phyloP scores from a whole-genome alignment of 116 monocot species.

The Cymodocea nodosa region DNA sequence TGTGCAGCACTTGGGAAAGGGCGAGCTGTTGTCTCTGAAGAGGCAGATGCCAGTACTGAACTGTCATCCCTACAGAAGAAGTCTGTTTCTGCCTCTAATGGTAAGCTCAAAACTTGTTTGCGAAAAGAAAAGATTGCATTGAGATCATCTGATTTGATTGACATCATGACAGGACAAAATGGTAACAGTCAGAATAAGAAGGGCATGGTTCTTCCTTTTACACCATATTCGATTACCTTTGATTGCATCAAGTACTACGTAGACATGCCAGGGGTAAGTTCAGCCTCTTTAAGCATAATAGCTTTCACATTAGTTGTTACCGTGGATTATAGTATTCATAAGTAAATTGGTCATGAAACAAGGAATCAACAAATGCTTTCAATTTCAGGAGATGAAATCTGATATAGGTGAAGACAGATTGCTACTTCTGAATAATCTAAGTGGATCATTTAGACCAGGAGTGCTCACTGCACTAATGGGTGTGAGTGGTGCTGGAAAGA shows the following conservation, averaged over 20 bases:
- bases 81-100: too few species aligned
- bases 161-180: slow-evolving; percentile 5
- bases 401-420: slow-evolving; percentile 36
- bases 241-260: slow-evolving; percentile 38
- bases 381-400: slow-evolving; percentile 37
- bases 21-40: too few species aligned
- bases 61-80: too few species aligned
- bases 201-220: slow-evolving; percentile 50
- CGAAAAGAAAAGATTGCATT: too few species aligned
- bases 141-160: slow-evolving; percentile 5
- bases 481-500: slow-evolving; percentile 63
- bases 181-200: slow-evolving; percentile 1
- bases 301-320: too few species aligned
- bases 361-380: neutral
- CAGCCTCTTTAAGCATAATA: neutral
- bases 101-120: too few species aligned
- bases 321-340: too few species aligned
- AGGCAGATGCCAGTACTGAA: too few species aligned
- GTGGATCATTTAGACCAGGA: slow-evolving; percentile 46
- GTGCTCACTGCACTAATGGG: slow-evolving; percentile 57
- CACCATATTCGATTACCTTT: slow-evolving; percentile 38
- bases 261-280: slow-evolving; percentile 27
- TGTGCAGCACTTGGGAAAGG: too few species aligned
- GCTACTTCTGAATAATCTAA: slow-evolving; percentile 33
- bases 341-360: too few species aligned